Conservation (phyloP, 1,284 basidiomycete genomes). For the Heterobasidion annosum region DNA sequence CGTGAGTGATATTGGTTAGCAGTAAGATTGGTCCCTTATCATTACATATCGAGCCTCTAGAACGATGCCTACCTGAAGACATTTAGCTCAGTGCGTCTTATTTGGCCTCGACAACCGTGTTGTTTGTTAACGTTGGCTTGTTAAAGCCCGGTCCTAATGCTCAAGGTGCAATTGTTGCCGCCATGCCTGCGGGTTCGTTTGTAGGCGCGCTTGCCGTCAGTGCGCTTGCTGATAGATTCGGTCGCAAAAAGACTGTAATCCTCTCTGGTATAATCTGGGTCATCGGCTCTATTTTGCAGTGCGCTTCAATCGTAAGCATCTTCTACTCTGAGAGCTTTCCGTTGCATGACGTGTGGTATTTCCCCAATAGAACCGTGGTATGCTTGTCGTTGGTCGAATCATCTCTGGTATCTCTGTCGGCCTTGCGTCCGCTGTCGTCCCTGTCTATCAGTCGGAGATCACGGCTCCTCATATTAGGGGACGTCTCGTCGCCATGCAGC, state of each 20-base stretch:
- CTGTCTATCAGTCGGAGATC: slow-evolving; percentile 70
- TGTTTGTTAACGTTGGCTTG: not conserved
- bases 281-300: slow-evolving; percentile 61
- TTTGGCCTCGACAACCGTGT: not conserved
- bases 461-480: slow-evolving; percentile 64
- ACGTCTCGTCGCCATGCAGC: slow-evolving; percentile 67
- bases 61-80: slow-evolving; percentile 45
- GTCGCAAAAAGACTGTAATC: slow-evolving; percentile 59
- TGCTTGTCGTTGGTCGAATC: slow-evolving; percentile 62
- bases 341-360: not conserved
- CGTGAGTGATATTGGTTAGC: slow-evolving; percentile 25
- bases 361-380: slow-evolving; percentile 11
- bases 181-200: slow-evolving; percentile 69
- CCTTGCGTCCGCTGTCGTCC: slow-evolving; percentile 49
- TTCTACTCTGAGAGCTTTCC: not conserved
- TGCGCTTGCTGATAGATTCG: slow-evolving; percentile 53
- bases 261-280: slow-evolving; percentile 63
- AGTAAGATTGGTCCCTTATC: not conserved
- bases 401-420: slow-evolving; percentile 54
- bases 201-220: slow-evolving; percentile 53
- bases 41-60: slow-evolving; percentile 19
- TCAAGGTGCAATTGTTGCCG: slow-evolving; percentile 68
- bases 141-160: slow-evolving; percentile 38
- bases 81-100: slow-evolving; percentile 34
- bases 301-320: slow-evolving; percentile 33